These are phyloP conservation scores for Coniferiporia weirii DNA, from an alignment of 1,284 basidiomycete species.

Conservation along the genomic window DNA sequence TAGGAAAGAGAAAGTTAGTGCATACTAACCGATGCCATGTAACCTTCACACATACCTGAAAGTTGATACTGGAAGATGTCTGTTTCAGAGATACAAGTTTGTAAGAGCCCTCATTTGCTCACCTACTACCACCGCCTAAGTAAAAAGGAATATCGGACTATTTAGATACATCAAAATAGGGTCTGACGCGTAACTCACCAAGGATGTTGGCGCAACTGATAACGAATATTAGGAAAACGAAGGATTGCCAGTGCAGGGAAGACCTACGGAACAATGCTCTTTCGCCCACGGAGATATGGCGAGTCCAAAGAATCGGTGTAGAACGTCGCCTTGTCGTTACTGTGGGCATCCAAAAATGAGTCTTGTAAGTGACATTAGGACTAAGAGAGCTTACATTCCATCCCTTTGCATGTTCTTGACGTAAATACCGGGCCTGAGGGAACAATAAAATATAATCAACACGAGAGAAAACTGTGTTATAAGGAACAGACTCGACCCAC, in stretches of 20 bases:
- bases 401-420: conserved; percentile 65
- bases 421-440: conserved; percentile 54
- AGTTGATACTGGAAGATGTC: conserved; percentile 49
- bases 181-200: conserved; percentile 31
- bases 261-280: conserved; percentile 61
- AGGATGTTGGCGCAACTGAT: conserved; percentile 62
- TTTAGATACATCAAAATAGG: neutral
- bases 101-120: conserved; percentile 14
- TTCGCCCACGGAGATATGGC: conserved; percentile 53
- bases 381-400: conserved; percentile 44
- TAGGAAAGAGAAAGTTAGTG: no score
- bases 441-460: conserved; percentile 6
- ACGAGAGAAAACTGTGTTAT: neutral
- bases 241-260: neutral
- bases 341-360: conserved; percentile 23
- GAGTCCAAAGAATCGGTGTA: conserved; percentile 58
- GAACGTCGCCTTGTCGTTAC: conserved; percentile 71
- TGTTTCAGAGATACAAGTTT: conserved; percentile 1
- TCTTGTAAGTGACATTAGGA: neutral
- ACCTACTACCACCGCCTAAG: conserved; percentile 53
- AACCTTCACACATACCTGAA: conserved; percentile 40
- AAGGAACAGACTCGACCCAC: conserved; percentile 22
- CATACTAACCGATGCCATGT: neutral
- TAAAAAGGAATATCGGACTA: conserved; percentile 9
- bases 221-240: conserved; percentile 10